phyloP scores from a whole-genome alignment of 805 yeast genomes.

The Candida nanaspora region DNA sequence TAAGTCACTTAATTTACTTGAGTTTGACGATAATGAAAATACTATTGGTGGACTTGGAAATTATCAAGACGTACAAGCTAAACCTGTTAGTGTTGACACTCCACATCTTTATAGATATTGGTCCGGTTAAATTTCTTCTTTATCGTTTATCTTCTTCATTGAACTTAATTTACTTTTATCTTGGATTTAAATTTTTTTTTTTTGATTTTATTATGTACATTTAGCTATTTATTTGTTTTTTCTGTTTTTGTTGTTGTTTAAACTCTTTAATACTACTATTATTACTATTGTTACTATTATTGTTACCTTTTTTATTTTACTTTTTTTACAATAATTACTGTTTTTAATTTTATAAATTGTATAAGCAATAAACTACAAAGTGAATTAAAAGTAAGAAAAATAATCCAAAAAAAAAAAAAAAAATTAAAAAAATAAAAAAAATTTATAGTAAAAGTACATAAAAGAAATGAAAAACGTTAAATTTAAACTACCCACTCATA shows the following conservation, averaged over 20 bases:
- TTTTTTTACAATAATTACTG: too few relatives aligned
- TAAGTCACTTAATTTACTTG: constrained; percentile 23
- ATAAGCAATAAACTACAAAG: too few relatives aligned
- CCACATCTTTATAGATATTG: constrained; percentile 61
- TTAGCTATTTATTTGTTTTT: not conserved
- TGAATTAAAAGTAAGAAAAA: too few relatives aligned
- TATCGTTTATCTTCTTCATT: not conserved
- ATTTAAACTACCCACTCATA: constrained; percentile 17
- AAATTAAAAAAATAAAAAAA: not conserved
- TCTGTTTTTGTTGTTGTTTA: not conserved
- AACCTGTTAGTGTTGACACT: constrained; percentile 53
- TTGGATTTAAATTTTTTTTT: not conserved
- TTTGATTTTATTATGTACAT: not conserved
- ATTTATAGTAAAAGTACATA: not conserved
- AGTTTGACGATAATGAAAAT: constrained; percentile 17
- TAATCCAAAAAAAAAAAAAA: too few relatives aligned
- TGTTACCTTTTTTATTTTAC: not conserved
- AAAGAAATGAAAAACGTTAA: not conserved
- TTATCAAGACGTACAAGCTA: constrained; percentile 30
- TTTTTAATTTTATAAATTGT: too few relatives aligned
- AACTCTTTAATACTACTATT: not conserved
- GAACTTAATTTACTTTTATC: not conserved
- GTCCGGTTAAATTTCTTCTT: constrained; percentile 37
- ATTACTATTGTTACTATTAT: not conserved
- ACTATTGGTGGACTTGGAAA: constrained; percentile 11